A percentile compares a stretch with the other conserved stretches of the same genome.
Conservation (phyloP, 257 asterid genomes). For the Solanum ossicruentum region DNA sequence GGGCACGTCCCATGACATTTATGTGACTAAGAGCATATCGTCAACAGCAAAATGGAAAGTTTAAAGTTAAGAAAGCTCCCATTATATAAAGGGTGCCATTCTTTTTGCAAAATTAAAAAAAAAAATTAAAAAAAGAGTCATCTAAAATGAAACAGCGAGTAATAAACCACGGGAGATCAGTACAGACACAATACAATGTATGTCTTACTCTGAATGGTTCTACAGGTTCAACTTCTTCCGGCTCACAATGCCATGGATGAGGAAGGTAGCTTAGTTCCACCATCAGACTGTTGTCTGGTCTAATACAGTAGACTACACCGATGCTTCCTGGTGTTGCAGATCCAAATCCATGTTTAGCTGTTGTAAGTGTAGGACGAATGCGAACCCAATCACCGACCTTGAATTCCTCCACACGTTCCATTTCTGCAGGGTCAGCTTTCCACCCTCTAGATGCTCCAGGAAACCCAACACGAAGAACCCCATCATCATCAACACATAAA, state of each 20-base stretch:
- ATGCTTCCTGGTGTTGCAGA: conserved; percentile 94
- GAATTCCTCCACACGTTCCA: conserved; percentile 99
- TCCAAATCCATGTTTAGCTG: conserved; percentile 96
- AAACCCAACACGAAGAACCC: conserved; percentile 93
- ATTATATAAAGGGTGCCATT: neutral
- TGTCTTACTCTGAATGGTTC: conserved; percentile 86
- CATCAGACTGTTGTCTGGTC: conserved; percentile 84
- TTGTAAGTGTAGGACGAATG: conserved; percentile 80
- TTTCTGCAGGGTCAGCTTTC: conserved; percentile 99
- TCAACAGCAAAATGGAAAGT: neutral
- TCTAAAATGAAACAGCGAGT: neutral
- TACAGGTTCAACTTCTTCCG: conserved; percentile 97
- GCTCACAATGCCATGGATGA: conserved; percentile 98
- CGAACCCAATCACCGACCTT: conserved; percentile 99
- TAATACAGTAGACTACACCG: conserved; percentile 75
- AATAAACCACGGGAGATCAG: neutral
- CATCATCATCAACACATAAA: conserved; percentile 97
- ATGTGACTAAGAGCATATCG: neutral
- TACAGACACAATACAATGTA: neutral
- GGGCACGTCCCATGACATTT: neutral
- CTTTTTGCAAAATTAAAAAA: neutral
- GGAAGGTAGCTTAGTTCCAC: conserved; percentile 93
- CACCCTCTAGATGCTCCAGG: conserved; percentile 99
- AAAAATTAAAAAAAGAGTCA: neutral
- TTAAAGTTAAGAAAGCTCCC: neutral